These are phyloP conservation scores for Fusarium dimerum DNA, from an alignment of 2,329 filamentous ascomycete species.

Conservation along the genomic window DNA sequence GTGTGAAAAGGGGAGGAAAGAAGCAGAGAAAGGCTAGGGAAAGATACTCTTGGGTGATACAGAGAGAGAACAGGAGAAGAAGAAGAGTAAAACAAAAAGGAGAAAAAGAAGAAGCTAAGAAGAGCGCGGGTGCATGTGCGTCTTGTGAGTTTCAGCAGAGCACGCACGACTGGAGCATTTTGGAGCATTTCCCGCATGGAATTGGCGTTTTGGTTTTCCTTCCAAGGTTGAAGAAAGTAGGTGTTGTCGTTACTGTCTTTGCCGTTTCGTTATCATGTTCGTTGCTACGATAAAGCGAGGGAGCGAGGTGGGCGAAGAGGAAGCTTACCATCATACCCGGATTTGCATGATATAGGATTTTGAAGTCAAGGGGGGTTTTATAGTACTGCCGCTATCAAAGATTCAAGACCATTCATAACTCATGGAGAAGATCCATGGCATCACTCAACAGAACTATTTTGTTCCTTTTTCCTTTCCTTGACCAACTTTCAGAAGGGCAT, in stretches of 20 bases:
- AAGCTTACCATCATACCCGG: conserved; percentile 27
- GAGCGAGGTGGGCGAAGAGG: conserved; percentile 11
- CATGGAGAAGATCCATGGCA: not conserved
- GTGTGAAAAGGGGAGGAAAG: no score
- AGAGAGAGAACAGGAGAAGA: no score
- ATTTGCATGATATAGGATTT: conserved; percentile 31
- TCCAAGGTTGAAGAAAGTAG: conserved; percentile 15
- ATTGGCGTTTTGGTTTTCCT: conserved; percentile 31
- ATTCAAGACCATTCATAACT: conserved; percentile 9
- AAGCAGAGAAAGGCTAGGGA: conserved; percentile 9
- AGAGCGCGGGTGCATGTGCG: not conserved
- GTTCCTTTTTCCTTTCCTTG: not conserved
- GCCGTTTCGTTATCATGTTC: not conserved
- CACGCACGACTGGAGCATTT: conserved; percentile 18
- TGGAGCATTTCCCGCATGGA: conserved; percentile 28
- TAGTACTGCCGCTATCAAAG: conserved; percentile 16
- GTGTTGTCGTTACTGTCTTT: not conserved
- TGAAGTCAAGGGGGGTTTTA: conserved; percentile 27
- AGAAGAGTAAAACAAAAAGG: not conserved
- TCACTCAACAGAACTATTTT: not conserved
- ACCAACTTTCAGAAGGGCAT: not conserved
- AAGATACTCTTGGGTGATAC: conserved; percentile 11
- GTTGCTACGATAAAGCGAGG: conserved; percentile 17
- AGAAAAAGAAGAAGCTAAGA: not conserved
- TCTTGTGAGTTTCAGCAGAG: conserved; percentile 15